These are phyloP conservation scores for Pachyrhizus erosus DNA, from an alignment of 306 rosid genomes.

Conservation along the genomic window DNA sequence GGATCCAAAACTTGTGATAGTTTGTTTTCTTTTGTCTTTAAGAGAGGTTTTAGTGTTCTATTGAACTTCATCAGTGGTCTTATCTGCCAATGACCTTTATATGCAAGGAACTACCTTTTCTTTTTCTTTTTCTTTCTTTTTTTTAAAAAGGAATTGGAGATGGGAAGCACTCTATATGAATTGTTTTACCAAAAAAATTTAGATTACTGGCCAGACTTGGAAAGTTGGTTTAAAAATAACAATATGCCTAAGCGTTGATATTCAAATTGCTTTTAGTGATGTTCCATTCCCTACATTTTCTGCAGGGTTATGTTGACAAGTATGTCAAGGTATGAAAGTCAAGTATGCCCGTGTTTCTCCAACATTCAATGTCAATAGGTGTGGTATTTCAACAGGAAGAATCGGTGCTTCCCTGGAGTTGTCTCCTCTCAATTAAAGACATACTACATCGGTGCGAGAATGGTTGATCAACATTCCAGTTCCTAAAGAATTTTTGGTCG, in stretches of 20 bases:
- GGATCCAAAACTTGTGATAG: neutral
- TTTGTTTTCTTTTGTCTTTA: neutral
- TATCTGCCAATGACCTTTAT: neutral
- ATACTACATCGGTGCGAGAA: conserved; percentile 30
- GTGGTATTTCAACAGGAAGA: conserved; percentile 36
- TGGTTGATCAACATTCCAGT: conserved; percentile 39
- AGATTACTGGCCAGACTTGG: neutral
- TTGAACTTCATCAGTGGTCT: conserved; percentile 9
- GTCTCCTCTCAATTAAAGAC: conserved; percentile 23
- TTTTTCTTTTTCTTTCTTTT: neutral
- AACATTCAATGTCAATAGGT: conserved; percentile 27
- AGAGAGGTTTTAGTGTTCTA: conserved; percentile 15
- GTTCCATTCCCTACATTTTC: conserved; percentile 36
- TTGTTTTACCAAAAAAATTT: neutral
- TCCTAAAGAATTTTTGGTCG: conserved; percentile 42
- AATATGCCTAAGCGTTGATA: neutral
- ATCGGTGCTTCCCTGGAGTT: conserved; percentile 34
- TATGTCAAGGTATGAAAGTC: conserved; percentile 65
- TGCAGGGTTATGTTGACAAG: conserved; percentile 90
- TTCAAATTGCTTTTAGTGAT: conserved; percentile 21
- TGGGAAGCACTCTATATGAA: neutral
- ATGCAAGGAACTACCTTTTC: neutral
- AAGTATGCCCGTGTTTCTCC: conserved; percentile 21
- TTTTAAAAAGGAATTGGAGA: conserved; percentile 15
- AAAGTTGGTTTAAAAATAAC: conserved; percentile 22